phyloP scores from a whole-genome alignment of 257 asterid species.

The Petunia axillaris region DNA sequence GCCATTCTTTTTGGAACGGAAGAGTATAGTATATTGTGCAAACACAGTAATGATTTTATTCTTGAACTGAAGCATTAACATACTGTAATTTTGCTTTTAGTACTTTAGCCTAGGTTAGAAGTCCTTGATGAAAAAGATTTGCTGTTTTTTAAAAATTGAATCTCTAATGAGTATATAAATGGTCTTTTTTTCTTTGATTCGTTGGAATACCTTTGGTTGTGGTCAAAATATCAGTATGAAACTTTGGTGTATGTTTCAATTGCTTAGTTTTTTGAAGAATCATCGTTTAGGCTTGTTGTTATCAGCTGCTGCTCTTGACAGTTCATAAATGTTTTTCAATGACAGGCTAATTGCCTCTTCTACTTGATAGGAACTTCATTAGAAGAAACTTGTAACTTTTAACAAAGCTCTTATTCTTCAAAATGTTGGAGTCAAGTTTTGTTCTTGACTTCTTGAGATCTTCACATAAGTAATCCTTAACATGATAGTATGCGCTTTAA shows the following conservation, averaged over 20 bases:
- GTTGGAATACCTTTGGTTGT: neutral
- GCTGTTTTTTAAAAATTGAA: neutral
- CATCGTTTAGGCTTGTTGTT: neutral
- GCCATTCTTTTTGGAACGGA: too few relatives aligned
- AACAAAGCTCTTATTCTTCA: neutral
- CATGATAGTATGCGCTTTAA: neutral
- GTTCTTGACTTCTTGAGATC: neutral
- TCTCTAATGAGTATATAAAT: conserved; percentile 8
- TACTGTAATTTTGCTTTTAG: neutral
- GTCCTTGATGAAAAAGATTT: neutral
- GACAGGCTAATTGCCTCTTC: neutral
- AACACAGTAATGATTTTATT: neutral
- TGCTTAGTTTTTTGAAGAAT: neutral
- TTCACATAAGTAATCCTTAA: neutral
- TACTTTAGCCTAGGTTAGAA: neutral
- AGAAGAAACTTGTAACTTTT: neutral
- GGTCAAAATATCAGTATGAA: neutral
- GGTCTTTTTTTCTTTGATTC: neutral
- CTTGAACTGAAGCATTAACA: neutral
- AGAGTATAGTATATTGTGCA: too few relatives aligned
- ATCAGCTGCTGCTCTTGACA: conserved; percentile 12
- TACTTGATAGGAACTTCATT: neutral
- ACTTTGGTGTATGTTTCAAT: neutral
- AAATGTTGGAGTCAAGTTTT: neutral
- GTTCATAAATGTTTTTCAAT: neutral